Percentiles rank a stretch among this genome's conserved stretches.
phyloP scores from a whole-genome alignment of 805 yeast genomes.

The Candida succiphila region DNA sequence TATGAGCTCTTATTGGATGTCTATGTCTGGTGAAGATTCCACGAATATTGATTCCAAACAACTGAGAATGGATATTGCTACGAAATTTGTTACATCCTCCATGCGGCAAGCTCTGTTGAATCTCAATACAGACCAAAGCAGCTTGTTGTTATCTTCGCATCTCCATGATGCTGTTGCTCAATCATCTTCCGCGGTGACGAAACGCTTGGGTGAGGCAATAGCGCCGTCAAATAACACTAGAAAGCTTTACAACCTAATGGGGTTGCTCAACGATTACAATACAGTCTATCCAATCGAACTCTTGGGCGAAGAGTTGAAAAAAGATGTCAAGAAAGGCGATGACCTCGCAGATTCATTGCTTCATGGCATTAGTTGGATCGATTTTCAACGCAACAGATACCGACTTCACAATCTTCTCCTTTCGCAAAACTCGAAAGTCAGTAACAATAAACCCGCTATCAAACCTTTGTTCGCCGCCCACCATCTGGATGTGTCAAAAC shows the following conservation, averaged over 20 bases:
- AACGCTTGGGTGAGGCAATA: too few species aligned
- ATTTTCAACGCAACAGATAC: slow-evolving; percentile 28
- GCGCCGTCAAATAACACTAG: slow-evolving; percentile 9
- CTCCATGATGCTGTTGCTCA: neutral
- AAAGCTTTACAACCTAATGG: slow-evolving; percentile 16
- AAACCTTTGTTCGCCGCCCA: too few species aligned
- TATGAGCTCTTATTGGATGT: slow-evolving; percentile 23
- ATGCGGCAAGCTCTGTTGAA: slow-evolving; percentile 4
- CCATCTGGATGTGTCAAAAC: too few species aligned
- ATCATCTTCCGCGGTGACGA: neutral
- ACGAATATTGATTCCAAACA: slow-evolving; percentile 8
- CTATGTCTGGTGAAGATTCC: slow-evolving; percentile 1
- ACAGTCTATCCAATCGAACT: neutral
- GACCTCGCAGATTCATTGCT: slow-evolving; percentile 59
- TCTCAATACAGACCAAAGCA: neutral
- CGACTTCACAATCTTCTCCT: slow-evolving; percentile 3
- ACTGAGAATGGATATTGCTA: slow-evolving; percentile 15
- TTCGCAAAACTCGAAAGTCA: too few species aligned
- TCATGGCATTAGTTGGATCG: slow-evolving; percentile 43
- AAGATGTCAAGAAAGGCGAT: slow-evolving; percentile 36
- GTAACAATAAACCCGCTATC: too few species aligned
- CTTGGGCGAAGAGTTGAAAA: slow-evolving; percentile 1
- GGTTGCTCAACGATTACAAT: slow-evolving; percentile 12
- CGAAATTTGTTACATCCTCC: slow-evolving; percentile 18
- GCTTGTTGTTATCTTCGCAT: neutral